Evolutionary conservation across 2,329 filamentous ascomycete species (phyloP).

Genomic region (Rugonectria rugulosa): DNA sequence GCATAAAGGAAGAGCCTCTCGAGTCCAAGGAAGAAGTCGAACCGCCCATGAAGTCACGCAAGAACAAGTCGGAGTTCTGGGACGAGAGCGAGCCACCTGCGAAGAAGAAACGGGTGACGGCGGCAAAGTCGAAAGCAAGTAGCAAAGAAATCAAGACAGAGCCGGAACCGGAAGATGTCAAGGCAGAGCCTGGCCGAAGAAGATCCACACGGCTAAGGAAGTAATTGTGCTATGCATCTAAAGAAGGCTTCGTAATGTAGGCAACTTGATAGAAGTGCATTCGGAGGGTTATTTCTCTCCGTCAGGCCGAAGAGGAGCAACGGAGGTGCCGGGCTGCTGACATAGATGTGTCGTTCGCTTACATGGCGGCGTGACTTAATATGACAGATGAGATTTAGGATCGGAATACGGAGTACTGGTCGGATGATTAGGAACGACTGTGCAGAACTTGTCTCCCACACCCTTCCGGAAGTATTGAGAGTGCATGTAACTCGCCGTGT

Average conservation of each 20-base stretch:
- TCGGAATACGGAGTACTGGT: too few species aligned
- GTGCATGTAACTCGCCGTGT: too few species aligned
- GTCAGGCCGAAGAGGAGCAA: too few species aligned
- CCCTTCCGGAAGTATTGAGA: too few species aligned
- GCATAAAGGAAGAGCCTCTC: constrained; percentile 53
- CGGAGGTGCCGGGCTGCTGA: too few species aligned
- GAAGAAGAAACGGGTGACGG: constrained; percentile 38
- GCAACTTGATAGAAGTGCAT: background rate
- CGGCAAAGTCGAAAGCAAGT: constrained; percentile 34
- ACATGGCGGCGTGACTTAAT: too few species aligned
- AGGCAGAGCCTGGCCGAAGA: constrained; percentile 29
- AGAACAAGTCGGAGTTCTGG: constrained; percentile 29
- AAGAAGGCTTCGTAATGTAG: background rate
- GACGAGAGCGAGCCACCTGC: constrained; percentile 34
- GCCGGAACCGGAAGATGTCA: constrained; percentile 8
- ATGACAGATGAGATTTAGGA: too few species aligned
- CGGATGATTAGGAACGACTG: too few species aligned
- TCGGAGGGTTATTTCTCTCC: background rate
- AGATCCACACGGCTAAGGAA: constrained; percentile 34
- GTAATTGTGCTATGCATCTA: constrained; percentile 13
- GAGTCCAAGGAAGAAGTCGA: constrained; percentile 38
- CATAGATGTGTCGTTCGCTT: too few species aligned
- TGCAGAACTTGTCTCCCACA: too few species aligned
- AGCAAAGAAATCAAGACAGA: constrained; percentile 31
- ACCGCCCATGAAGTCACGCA: constrained; percentile 35